phyloP scores from a whole-genome alignment of 352 stramenopile genomes.

The Phytophthora cajani region DNA sequence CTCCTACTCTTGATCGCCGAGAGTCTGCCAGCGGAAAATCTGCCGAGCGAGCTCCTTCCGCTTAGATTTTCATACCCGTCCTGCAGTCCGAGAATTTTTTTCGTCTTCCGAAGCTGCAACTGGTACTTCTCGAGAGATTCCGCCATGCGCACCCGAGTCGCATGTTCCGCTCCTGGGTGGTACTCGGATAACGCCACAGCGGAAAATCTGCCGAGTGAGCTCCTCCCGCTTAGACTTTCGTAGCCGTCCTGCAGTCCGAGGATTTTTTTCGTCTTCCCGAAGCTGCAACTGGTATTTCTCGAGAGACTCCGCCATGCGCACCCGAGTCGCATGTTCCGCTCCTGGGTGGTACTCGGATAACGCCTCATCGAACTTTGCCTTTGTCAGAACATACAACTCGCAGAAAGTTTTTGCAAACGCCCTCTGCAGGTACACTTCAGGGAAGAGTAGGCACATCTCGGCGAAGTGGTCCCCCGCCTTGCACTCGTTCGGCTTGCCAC shows the following conservation, averaged over 20 bases:
- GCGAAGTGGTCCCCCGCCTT: conserved; percentile 72
- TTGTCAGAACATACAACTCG: conserved; percentile 77
- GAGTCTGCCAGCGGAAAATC: conserved; percentile 12
- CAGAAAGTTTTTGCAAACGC: conserved; percentile 82
- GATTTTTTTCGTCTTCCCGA: conserved; percentile 82
- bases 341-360: conserved; percentile 59
- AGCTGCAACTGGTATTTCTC: conserved; percentile 63
- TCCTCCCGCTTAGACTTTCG: conserved; percentile 9
- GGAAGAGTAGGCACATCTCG: conserved; percentile 57
- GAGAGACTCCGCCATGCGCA: conserved; percentile 50
- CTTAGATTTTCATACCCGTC: conserved; percentile 27
- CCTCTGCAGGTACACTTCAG: conserved; percentile 66
- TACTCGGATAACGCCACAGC: conserved; percentile 50
- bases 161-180: conserved; percentile 40
- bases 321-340: conserved; percentile 25
- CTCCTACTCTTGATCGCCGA: background rate
- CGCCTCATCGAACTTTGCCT: conserved; percentile 62
- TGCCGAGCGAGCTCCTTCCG: conserved; percentile 16
- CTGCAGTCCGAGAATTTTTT: conserved; percentile 69
- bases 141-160: conserved; percentile 45
- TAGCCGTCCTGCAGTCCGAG: conserved; percentile 52
- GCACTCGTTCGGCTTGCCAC: conserved; percentile 53
- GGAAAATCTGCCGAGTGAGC: conserved; percentile 22
- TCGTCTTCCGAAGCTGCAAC: conserved; percentile 75
- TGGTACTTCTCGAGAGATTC: conserved; percentile 57